Base-by-base conservation (phyloP, 352 stramenopile species). In the Pythium coloratum region DNA sequence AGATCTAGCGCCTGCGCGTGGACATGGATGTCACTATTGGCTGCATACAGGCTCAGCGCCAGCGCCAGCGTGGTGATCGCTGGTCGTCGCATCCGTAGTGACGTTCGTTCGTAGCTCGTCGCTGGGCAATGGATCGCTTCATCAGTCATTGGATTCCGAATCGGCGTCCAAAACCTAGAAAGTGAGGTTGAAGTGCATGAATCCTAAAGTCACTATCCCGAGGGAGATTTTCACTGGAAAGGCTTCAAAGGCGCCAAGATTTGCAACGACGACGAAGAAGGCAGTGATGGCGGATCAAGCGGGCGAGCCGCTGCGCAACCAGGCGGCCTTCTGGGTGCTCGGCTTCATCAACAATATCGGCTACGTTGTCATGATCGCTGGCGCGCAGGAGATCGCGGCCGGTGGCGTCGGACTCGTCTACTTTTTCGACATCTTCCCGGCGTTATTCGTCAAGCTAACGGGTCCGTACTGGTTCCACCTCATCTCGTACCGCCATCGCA, bases 291-390 rank as follows among this genome's bases (percentile, higher is more conserved):
- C 55, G 36, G 59, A 40, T 0, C 30, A 26, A 32, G 49, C 28
- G 34, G 16, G 64, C 51, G 83, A 90, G 69, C 53, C 71, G 68
- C 55, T 75, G 59, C 83, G 81, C 66, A 92, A 93, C 66, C 69
- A 94, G 36, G 55, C 76, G 50, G 89, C 88, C 18, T 98, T 98
- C 70, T 98, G 89, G 89, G 64, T 94, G 38, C 73, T 98, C 24
- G 95, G 95, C 38, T 81, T 98, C 42, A 63, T 98, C 44, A 99
- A 98, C 77, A 98, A 98, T 70, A 72, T 95, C 51, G 84, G 80
- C 47, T 99, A 97, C 70, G 92, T 98, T 42, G 88, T 98, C 58
- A 98, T 99, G 93, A 95, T 98, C 64, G 94, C 96, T 0, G 84
- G 86, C 49, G 96, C 96, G 30, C 97, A 98, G 65, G 84, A 91